These are phyloP conservation scores for Curvularia sp. DNA, from an alignment of 2,329 filamentous ascomycete species.

Conservation along the genomic window DNA sequence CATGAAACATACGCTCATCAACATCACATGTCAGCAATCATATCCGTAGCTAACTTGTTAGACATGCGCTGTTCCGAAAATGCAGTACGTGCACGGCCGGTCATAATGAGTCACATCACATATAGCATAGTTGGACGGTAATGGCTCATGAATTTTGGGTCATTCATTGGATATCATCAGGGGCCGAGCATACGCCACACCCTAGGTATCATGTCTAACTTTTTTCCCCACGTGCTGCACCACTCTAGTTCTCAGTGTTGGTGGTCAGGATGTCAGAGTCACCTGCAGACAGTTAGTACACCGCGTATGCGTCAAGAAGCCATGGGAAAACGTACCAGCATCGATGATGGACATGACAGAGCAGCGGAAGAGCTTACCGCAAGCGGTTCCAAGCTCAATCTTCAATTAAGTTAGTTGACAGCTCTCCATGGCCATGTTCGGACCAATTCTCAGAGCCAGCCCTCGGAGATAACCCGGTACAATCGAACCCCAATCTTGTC, in stretches of 20 bases:
- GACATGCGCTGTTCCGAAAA: background rate
- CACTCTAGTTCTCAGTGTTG: slow-evolving; percentile 57
- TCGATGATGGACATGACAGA: slow-evolving; percentile 97
- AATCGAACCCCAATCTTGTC: background rate
- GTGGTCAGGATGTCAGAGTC: slow-evolving; percentile 95
- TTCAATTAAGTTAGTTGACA: slow-evolving; percentile 67
- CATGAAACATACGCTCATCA: background rate
- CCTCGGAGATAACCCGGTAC: slow-evolving; percentile 50
- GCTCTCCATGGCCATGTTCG: slow-evolving; percentile 85
- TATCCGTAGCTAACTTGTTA: background rate
- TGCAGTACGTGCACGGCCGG: background rate
- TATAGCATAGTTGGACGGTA: slow-evolving; percentile 16
- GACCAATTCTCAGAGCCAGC: slow-evolving; percentile 91
- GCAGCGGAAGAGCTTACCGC: slow-evolving; percentile 98
- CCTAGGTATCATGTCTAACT: slow-evolving; percentile 37
- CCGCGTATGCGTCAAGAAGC: background rate
- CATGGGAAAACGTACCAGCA: slow-evolving; percentile 64
- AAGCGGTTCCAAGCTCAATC: slow-evolving; percentile 98
- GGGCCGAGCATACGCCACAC: slow-evolving; percentile 27
- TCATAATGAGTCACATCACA: slow-evolving; percentile 15
- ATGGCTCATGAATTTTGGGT: slow-evolving; percentile 32
- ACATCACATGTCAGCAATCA: background rate
- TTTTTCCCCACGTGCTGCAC: slow-evolving; percentile 9
- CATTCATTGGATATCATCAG: slow-evolving; percentile 41
- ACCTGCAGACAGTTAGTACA: slow-evolving; percentile 39